Percentiles rank a stretch among this genome's conserved stretches.
Conservation (phyloP, 495 filamentous ascomycete species). For the Talaromyces proteolyticus region DNA sequence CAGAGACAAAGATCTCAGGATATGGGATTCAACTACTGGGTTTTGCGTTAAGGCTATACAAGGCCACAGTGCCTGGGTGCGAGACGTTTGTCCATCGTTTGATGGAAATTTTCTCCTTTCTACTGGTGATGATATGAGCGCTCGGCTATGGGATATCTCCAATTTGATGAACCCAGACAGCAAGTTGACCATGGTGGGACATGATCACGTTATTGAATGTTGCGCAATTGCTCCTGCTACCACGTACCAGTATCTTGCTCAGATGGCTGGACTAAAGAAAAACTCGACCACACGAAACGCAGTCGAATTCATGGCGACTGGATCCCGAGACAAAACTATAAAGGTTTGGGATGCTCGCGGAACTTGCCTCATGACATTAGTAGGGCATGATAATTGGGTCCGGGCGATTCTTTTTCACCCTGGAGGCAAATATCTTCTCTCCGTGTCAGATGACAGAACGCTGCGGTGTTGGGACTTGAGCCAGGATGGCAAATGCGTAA, state of each 20-base stretch:
- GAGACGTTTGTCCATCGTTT: constrained; percentile 73
- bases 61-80: constrained; percentile 85
- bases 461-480: constrained; percentile 89
- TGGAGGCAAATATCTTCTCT: constrained; percentile 86
- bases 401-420: constrained; percentile 85
- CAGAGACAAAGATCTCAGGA: constrained; percentile 74
- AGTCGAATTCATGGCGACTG: constrained; percentile 88
- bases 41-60: constrained; percentile 60
- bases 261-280: constrained; percentile 79
- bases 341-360: constrained; percentile 86
- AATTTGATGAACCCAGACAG: constrained; percentile 48
- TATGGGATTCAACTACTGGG: constrained; percentile 91
- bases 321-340: constrained; percentile 83
- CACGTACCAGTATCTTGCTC: constrained; percentile 68
- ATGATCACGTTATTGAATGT: constrained; percentile 88
- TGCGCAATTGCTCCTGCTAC: constrained; percentile 81
- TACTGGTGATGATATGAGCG: constrained; percentile 73
- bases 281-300: constrained; percentile 53
- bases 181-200: constrained; percentile 77
- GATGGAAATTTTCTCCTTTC: constrained; percentile 83
- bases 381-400: constrained; percentile 97
- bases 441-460: constrained; percentile 84
- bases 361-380: constrained; percentile 77
- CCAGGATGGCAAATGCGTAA: constrained; percentile 88
- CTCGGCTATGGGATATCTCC: constrained; percentile 79